phyloP scores from a whole-genome alignment of 2,329 filamentous ascomycete species.

The Gaeumannomyces sp. region DNA sequence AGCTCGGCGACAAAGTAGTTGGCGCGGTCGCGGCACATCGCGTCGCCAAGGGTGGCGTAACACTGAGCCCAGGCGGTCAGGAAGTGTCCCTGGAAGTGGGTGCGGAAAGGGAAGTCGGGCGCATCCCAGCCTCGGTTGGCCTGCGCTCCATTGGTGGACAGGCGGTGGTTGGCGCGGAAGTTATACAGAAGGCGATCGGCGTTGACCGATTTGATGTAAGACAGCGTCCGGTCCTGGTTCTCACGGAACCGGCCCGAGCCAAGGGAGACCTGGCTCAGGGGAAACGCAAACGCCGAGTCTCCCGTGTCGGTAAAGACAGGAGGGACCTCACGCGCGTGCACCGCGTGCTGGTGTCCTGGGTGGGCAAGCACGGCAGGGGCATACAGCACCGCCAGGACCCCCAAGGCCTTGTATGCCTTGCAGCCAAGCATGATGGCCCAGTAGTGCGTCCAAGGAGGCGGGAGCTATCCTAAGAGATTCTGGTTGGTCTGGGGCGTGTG shows the following conservation, averaged over 20 bases:
- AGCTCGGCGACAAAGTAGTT: constrained; percentile 39
- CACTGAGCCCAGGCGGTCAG: constrained; percentile 39
- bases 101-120: constrained; percentile 46
- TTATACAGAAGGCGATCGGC: constrained; percentile 41
- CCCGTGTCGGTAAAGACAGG: constrained; percentile 5
- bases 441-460: background rate
- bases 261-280: constrained; percentile 33
- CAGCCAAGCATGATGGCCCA: background rate
- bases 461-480: background rate
- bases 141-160: constrained; percentile 39
- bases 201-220: constrained; percentile 39
- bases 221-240: constrained; percentile 40
- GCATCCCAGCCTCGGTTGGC: constrained; percentile 47
- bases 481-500: background rate
- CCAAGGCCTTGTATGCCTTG: background rate
- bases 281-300: constrained; percentile 21
- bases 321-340: background rate
- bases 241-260: constrained; percentile 29
- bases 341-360: background rate
- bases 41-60: constrained; percentile 26
- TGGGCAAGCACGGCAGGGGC: background rate
- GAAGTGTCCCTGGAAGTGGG: constrained; percentile 44
- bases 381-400: background rate
- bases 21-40: constrained; percentile 38
- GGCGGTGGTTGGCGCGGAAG: constrained; percentile 39